A percentile compares a stretch with the other conserved stretches of the same genome.
Conservation (phyloP, 1,284 basidiomycete species). For the Puccinia brachypodii region DNA sequence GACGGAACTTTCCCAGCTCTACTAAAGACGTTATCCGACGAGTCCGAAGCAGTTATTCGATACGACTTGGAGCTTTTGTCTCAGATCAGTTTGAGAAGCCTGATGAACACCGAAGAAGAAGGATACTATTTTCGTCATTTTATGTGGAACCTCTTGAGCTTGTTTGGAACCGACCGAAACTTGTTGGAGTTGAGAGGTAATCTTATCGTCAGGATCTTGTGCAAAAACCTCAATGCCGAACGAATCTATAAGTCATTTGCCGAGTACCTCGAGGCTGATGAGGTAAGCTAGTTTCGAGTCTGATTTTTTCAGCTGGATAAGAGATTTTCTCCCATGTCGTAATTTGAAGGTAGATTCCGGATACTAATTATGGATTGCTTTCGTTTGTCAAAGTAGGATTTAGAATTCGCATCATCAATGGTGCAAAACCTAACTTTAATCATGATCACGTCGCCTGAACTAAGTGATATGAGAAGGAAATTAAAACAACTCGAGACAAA, state of each 20-base stretch:
- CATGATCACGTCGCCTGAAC: slow-evolving; percentile 91
- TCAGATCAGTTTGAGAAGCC: slow-evolving; percentile 66
- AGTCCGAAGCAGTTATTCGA: slow-evolving; percentile 95
- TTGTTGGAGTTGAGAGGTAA: slow-evolving; percentile 89
- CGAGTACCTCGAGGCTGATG: slow-evolving; percentile 96
- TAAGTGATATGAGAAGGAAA: slow-evolving; percentile 86
- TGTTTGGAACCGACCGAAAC: slow-evolving; percentile 91
- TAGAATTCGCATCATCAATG: slow-evolving; percentile 95
- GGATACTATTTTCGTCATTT: slow-evolving; percentile 93
- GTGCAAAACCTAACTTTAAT: slow-evolving; percentile 97
- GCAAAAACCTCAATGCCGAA: slow-evolving; percentile 90
- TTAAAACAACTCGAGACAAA: slow-evolving; percentile 92
- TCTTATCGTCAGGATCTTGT: slow-evolving; percentile 92
- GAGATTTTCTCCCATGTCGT: neutral
- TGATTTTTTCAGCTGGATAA: neutral
- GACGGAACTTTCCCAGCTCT: slow-evolving; percentile 94
- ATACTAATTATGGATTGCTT: neutral
- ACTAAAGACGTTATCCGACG: slow-evolving; percentile 92
- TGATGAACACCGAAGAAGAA: slow-evolving; percentile 76
- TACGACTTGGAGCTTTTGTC: slow-evolving; percentile 92
- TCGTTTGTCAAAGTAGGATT: slow-evolving; percentile 64
- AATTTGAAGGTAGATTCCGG: neutral
- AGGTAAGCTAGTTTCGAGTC: slow-evolving; percentile 63
- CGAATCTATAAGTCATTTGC: slow-evolving; percentile 93
- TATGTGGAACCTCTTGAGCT: slow-evolving; percentile 88